Evolutionary conservation across 331 rosid genomes (phyloP).

Genomic region (Pyrus hybrid): DNA sequence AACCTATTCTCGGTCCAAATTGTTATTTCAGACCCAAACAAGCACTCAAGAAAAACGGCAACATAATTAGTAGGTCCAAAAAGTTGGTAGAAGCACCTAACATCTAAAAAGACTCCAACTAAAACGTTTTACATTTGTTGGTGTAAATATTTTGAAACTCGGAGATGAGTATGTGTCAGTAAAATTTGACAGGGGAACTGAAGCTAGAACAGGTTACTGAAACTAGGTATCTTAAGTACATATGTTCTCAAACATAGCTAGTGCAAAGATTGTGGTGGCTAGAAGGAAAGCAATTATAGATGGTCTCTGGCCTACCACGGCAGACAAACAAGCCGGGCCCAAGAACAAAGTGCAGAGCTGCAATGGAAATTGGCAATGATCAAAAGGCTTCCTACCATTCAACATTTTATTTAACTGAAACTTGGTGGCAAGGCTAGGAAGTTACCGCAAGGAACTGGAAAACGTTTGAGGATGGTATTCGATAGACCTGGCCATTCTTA

Average conservation of each 20-base stretch:
- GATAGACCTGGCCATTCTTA: no score
- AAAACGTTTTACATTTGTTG: not conserved
- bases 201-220: not conserved
- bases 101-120: not conserved
- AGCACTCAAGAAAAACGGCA: no score
- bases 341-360: conserved; percentile 19
- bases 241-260: conserved; percentile 20
- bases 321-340: conserved; percentile 12
- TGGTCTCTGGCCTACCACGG: conserved; percentile 29
- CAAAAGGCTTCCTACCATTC: not conserved
- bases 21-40: no score
- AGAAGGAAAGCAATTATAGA: conserved; percentile 30
- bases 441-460: conserved; percentile 34
- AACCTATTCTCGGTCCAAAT: no score
- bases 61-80: not conserved
- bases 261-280: conserved; percentile 21
- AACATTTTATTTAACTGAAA: not conserved
- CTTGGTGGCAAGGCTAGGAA: not conserved
- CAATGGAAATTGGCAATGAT: not conserved
- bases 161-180: not conserved
- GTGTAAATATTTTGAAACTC: not conserved
- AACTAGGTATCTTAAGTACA: not conserved
- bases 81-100: not conserved
- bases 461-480: conserved; percentile 12
- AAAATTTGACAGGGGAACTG: not conserved